These are phyloP conservation scores for Aspergillus heteromorphus DNA, from an alignment of 495 filamentous ascomycete species.

Conservation along the genomic window DNA sequence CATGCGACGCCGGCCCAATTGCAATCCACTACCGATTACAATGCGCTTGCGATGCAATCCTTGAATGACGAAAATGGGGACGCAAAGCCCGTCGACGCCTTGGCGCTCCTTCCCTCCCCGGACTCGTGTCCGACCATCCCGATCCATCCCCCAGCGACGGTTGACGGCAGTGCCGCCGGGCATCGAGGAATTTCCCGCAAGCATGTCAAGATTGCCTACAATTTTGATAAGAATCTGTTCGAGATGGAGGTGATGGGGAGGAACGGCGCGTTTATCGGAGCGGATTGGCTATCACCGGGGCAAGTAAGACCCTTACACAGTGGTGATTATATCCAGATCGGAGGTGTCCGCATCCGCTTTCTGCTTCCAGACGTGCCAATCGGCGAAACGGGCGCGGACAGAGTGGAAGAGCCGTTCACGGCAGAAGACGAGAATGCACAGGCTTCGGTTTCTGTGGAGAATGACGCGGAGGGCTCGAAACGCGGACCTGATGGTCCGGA, in stretches of 20 bases:
- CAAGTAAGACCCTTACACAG: conserved; percentile 62
- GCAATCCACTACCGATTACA: conserved; percentile 39
- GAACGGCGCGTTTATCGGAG: conserved; percentile 83
- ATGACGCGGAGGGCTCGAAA: conserved; percentile 34
- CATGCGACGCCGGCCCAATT: conserved; percentile 43
- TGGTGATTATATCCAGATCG: conserved; percentile 72
- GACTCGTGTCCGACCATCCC: conserved; percentile 69
- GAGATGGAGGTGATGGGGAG: conserved; percentile 75
- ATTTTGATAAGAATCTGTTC: conserved; percentile 66
- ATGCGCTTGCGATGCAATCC: conserved; percentile 45
- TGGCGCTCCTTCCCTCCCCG: conserved; percentile 42
- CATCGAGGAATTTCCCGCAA: conserved; percentile 71
- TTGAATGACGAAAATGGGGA: conserved; percentile 35
- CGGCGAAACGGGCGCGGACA: conserved; percentile 63
- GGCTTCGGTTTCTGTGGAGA: conserved; percentile 28
- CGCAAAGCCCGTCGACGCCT: conserved; percentile 34
- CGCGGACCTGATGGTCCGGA: conserved; percentile 27
- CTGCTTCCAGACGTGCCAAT: conserved; percentile 65
- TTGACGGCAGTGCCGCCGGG: conserved; percentile 55
- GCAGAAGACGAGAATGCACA: conserved; percentile 39
- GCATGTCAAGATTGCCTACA: conserved; percentile 81
- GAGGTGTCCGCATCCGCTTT: conserved; percentile 68
- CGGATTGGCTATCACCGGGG: conserved; percentile 57
- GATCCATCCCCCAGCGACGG: conserved; percentile 69
- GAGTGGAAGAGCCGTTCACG: conserved; percentile 57